Evolutionary conservation across 2,329 filamentous ascomycete species (phyloP).

Genomic region (Xylaria digitata): DNA sequence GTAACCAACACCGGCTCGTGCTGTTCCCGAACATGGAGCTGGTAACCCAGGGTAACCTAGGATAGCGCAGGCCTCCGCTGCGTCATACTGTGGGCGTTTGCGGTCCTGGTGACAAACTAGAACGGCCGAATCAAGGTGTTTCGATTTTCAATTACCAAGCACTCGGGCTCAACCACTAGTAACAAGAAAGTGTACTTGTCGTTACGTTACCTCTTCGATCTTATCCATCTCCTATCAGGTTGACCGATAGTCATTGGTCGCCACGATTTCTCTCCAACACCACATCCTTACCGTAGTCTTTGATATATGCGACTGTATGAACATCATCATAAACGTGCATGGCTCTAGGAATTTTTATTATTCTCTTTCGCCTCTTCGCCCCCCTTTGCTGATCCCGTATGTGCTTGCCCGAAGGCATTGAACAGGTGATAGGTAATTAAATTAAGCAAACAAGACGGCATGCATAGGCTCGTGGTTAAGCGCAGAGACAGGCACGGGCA

Average conservation of each 20-base stretch:
- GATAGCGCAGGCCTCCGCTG: background rate
- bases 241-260: background rate
- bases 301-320: no score
- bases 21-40: slow-evolving; percentile 13
- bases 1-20: slow-evolving; percentile 13
- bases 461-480: background rate
- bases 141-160: slow-evolving; percentile 35
- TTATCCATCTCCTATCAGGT: background rate
- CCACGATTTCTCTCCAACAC: background rate
- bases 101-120: background rate
- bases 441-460: background rate
- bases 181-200: background rate
- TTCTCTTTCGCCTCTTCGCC: background rate
- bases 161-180: background rate
- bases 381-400: background rate
- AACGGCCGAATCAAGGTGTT: slow-evolving; percentile 24
- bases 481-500: background rate
- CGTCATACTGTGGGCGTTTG: slow-evolving; percentile 6
- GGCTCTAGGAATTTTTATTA: no score
- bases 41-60: background rate
- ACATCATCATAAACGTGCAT: background rate
- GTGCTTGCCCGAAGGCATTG: slow-evolving; percentile 11
- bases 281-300: no score
- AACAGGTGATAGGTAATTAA: background rate
- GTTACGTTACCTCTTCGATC: background rate